These are phyloP conservation scores for Brassica hybrid DNA, from an alignment of 441 rosid genomes.

Conservation along the genomic window DNA sequence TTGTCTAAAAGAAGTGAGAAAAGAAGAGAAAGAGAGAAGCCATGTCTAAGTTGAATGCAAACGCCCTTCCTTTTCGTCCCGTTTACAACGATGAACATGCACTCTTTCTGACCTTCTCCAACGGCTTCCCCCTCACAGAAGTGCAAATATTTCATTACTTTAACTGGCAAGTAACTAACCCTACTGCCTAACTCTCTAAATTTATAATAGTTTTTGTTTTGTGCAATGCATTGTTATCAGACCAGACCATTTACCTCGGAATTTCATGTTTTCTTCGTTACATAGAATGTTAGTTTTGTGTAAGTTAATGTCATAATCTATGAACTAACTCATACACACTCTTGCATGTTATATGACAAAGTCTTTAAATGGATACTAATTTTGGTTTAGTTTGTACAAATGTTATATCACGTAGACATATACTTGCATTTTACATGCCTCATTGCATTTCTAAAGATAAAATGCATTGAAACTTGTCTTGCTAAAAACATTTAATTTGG, in stretches of 20 bases:
- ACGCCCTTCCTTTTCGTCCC: neutral
- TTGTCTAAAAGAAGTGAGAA: neutral
- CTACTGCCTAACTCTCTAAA: neutral
- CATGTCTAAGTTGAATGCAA: neutral
- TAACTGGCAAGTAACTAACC: conserved; percentile 8
- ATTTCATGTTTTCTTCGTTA: neutral
- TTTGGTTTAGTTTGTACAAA: neutral
- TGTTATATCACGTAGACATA: neutral
- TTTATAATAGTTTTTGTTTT: too few relatives aligned
- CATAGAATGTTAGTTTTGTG: neutral
- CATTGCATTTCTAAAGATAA: neutral
- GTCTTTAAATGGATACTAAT: neutral
- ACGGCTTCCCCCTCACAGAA: conserved; percentile 25
- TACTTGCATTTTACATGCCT: neutral
- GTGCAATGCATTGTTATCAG: neutral
- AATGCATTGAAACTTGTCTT: neutral
- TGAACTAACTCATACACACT: neutral
- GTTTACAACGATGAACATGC: neutral
- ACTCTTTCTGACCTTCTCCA: conserved; percentile 7
- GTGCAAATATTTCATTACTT: neutral
- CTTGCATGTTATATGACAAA: neutral
- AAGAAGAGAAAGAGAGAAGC: neutral
- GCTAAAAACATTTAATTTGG: neutral
- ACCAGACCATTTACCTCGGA: neutral
- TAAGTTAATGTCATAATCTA: neutral